These are phyloP conservation scores for Ceratobasidium sp. DNA, from an alignment of 1,284 basidiomycete genomes.

Conservation along the genomic window DNA sequence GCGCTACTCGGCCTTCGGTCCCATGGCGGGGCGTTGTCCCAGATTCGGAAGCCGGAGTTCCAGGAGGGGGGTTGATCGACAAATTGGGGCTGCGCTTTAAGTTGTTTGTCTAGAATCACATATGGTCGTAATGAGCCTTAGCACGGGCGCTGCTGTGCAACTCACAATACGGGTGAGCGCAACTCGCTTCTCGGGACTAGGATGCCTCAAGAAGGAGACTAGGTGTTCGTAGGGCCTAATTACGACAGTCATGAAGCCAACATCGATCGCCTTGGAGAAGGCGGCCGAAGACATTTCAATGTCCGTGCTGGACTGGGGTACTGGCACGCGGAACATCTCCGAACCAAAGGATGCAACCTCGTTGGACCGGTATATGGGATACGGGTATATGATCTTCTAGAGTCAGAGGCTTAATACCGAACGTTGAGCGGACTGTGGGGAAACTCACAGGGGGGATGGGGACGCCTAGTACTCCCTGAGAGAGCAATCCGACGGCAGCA, in stretches of 20 bases:
- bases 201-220: constrained; percentile 17
- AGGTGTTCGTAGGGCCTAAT: constrained; percentile 23
- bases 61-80: too few species aligned
- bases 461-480: neutral
- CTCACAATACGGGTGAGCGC: neutral
- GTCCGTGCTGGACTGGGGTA: neutral
- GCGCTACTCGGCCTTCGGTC: too few species aligned
- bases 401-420: neutral
- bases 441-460: constrained; percentile 8
- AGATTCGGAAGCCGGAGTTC: too few species aligned
- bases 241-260: constrained; percentile 25
- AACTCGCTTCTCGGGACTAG: constrained; percentile 7
- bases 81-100: too few species aligned
- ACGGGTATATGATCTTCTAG: constrained; percentile 11
- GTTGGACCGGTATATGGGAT: constrained; percentile 22
- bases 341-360: neutral
- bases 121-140: neutral
- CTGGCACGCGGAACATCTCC: too few species aligned
- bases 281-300: constrained; percentile 9
- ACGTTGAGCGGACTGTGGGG: too few species aligned
- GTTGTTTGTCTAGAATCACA: too few species aligned
- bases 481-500: neutral
- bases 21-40: too few species aligned
- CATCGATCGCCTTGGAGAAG: constrained; percentile 21
- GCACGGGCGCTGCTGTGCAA: neutral